Evolutionary conservation across 2,329 filamentous ascomycete species (phyloP).

Genomic region (Didymella pomorum): DNA sequence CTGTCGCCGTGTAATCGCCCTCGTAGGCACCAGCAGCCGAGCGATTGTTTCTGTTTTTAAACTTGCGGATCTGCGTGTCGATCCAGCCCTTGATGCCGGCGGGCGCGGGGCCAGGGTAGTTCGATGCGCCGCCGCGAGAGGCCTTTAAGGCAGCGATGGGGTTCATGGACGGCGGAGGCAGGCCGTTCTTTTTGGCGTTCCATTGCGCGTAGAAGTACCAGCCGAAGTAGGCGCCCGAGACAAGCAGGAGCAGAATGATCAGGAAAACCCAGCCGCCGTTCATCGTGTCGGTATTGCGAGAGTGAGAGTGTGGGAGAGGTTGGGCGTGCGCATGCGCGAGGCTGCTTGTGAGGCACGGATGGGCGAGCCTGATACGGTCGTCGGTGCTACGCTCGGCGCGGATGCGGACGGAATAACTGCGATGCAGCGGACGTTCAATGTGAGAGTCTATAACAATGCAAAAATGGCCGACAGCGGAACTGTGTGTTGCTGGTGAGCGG

Average conservation of each 20-base stretch:
- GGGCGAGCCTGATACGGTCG: constrained; percentile 7
- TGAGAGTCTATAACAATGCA: neutral
- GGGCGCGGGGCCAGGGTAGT: constrained; percentile 61
- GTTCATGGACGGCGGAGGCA: constrained; percentile 75
- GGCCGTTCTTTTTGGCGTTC: constrained; percentile 75
- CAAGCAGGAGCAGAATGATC: constrained; percentile 74
- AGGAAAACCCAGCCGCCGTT: constrained; percentile 66
- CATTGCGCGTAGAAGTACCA: constrained; percentile 77
- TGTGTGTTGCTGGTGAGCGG: constrained; percentile 25
- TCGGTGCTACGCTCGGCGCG: constrained; percentile 20
- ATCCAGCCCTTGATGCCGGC: constrained; percentile 77
- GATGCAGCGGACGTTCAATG: neutral
- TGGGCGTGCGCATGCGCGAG: constrained; percentile 26
- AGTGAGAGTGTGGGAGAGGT: constrained; percentile 19
- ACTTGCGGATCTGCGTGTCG: constrained; percentile 67
- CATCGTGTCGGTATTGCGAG: constrained; percentile 39
- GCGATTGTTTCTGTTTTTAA: constrained; percentile 72
- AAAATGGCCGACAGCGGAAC: constrained; percentile 17
- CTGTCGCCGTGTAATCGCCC: constrained; percentile 60
- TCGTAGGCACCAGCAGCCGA: constrained; percentile 77
- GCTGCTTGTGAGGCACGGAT: constrained; percentile 19
- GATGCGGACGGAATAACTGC: constrained; percentile 14
- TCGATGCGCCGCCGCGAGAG: constrained; percentile 42
- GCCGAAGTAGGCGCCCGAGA: constrained; percentile 66
- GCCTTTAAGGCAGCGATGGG: constrained; percentile 75